These are phyloP conservation scores for Ajuga chamaepitys DNA, from an alignment of 257 asterid genomes.

Conservation along the genomic window DNA sequence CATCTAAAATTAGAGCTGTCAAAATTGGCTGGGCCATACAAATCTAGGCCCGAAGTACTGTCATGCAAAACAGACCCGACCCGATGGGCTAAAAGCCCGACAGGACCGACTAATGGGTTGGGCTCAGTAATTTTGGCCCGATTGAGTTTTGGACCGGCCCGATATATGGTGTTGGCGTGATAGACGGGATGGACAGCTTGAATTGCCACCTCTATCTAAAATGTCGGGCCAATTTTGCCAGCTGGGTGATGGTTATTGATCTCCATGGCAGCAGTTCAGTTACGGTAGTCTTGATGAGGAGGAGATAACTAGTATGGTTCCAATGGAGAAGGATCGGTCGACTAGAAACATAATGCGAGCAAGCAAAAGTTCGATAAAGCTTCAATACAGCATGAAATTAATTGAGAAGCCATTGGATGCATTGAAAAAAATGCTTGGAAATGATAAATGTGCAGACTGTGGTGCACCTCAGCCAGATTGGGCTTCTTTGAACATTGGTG, in stretches of 20 bases:
- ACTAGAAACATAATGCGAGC: constrained; percentile 46
- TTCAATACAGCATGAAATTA: constrained; percentile 33
- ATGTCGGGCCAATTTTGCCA: no score
- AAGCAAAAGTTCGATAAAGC: constrained; percentile 52
- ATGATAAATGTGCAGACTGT: constrained; percentile 94
- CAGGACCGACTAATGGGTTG: no score
- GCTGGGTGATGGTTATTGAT: constrained; percentile 14
- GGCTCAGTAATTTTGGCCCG: no score
- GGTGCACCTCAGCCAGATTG: constrained; percentile 93
- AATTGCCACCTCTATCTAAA: no score
- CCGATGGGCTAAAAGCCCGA: no score
- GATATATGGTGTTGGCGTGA: no score
- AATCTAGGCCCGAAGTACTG: no score
- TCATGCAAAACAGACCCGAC: no score
- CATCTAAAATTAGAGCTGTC: no score
- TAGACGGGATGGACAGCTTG: no score
- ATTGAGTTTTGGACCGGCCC: no score
- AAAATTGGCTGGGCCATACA: no score
- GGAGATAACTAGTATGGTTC: constrained; percentile 33
- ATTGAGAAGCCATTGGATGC: constrained; percentile 58
- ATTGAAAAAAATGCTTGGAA: constrained; percentile 65
- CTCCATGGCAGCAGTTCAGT: constrained; percentile 38
- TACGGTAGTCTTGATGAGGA: constrained; percentile 45
- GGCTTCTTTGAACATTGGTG: constrained; percentile 91
- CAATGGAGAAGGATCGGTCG: constrained; percentile 39